Evolutionary conservation across 805 yeast genomes (phyloP), one percentile per base, ranked within the genome.

Genomic region (Kodamaea sagamina): DNA sequence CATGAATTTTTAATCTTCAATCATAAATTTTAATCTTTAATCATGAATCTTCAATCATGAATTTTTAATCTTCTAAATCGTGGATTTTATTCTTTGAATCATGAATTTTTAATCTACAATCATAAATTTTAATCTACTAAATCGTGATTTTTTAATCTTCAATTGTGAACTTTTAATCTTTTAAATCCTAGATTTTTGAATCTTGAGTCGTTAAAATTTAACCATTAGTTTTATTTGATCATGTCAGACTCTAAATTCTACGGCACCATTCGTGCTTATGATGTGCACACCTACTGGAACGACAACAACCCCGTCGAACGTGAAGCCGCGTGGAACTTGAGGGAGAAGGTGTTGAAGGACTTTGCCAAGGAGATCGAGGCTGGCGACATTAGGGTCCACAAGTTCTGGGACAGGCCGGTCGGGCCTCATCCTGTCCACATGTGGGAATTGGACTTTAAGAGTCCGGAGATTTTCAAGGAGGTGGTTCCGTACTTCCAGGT

Each of bases 351-450:
- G 3, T 54, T 59, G 22, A 41, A 55, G 39, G 75, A 72, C 38
- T 74, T 78, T 48, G 66, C 71, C 4, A 38, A 54, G 11, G 79
- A 77, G 40, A 58, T 74, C 21, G 69, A 55, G 19, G 47, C 56
- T 1, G 78, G 77, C 1, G 56, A 61, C 16, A 61, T 75, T 8
- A 52, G 78, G 42, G 66, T 77, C 3, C 66, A 68, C 57, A 68
- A 68, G 44, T 60, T 74, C 22, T 74, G 75, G 69, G 73, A 72
- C 28, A 57, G 59, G 32, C 74, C 79, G 18, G 54, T 79, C 21
- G 85, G 85, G 0, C 84, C 85, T 1, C 84, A 79, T 49, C 81
- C 83, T 0, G 60, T 72, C 22, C 72, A 67, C 28, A 79, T 79
- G 84, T 79, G 78, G 67, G 84, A 79, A 52, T 51, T 73, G 19